Evolutionary conservation across 177 flowering plant genomes (phyloP).

Genomic region (Vitis hybrid): DNA sequence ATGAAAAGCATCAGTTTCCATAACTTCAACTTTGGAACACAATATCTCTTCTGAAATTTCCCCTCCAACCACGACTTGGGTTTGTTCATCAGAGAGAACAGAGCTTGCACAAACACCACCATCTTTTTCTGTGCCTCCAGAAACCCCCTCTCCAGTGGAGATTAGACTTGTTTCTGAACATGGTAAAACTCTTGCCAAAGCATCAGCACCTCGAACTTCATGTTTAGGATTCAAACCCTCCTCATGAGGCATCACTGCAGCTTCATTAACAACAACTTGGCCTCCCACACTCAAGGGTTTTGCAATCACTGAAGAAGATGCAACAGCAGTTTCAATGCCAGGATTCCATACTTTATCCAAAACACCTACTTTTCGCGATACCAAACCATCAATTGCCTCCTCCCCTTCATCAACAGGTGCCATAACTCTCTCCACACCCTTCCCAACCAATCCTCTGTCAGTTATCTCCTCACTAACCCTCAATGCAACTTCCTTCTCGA

Average conservation of each 20-base stretch:
- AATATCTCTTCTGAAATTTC: conserved; percentile 5
- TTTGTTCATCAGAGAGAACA: conserved; percentile 1
- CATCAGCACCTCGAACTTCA: conserved; percentile 3
- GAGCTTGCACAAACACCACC: not conserved
- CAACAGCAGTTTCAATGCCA: conserved; percentile 9
- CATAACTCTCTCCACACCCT: not conserved
- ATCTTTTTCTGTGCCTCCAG: not conserved
- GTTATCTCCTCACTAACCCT: not conserved
- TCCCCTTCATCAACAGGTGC: not conserved
- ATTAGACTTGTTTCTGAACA: not conserved
- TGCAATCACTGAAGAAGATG: not conserved
- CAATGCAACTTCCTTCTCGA: conserved; percentile 6
- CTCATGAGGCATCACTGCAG: not conserved
- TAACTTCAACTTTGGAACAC: conserved; percentile 14
- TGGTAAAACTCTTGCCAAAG: not conserved
- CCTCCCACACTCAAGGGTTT: conserved; percentile 2
- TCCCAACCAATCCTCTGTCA: conserved; percentile 3
- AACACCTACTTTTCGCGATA: conserved; percentile 3
- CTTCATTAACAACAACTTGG: conserved; percentile 7
- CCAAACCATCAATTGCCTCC: conserved; percentile 1
- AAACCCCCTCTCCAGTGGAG: not conserved
- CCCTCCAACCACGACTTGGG: conserved; percentile 11
- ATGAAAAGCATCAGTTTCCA: conserved; percentile 10
- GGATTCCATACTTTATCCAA: conserved; percentile 6
- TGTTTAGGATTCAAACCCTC: conserved; percentile 5